A percentile compares a stretch with the other conserved stretches of the same genome.
These are phyloP conservation scores for Basidiobolus heterosporus DNA, from an alignment of 371 early-diverging fungal genomes.

Conservation along the genomic window DNA sequence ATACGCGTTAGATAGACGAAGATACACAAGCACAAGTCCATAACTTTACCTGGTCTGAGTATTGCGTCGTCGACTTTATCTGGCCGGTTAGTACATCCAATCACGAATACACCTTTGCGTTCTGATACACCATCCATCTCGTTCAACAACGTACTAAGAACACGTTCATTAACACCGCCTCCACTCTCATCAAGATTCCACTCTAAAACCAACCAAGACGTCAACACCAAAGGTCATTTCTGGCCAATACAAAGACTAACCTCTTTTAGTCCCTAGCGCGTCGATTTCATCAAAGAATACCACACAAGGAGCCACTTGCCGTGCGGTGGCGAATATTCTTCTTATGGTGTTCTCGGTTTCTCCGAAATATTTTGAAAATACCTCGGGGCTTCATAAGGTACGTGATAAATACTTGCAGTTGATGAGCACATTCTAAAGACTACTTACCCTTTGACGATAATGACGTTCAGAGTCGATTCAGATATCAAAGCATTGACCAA, in stretches of 20 bases:
- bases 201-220: no score
- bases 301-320: slow-evolving; percentile 66
- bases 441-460: slow-evolving; percentile 52
- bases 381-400: neutral
- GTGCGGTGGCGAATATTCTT: slow-evolving; percentile 66
- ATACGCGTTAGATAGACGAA: neutral
- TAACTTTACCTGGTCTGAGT: slow-evolving; percentile 45
- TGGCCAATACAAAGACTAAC: slow-evolving; percentile 11
- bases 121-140: slow-evolving; percentile 69
- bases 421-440: neutral
- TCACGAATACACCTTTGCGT: slow-evolving; percentile 51
- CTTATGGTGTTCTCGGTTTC: slow-evolving; percentile 76
- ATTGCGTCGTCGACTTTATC: slow-evolving; percentile 75
- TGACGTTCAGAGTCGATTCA: slow-evolving; percentile 52
- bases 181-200: slow-evolving; percentile 24
- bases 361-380: slow-evolving; percentile 78
- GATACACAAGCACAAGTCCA: neutral
- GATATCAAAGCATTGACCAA: slow-evolving; percentile 57
- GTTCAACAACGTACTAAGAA: slow-evolving; percentile 54
- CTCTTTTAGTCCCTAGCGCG: slow-evolving; percentile 62
- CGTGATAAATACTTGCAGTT: neutral
- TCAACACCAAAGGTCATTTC: no score
- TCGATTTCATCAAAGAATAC: slow-evolving; percentile 86
- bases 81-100: slow-evolving; percentile 67
- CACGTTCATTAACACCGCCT: slow-evolving; percentile 58